Percentiles rank a stretch among this genome's conserved stretches.
These are phyloP conservation scores for Xylaria sp. DNA, from an alignment of 2,329 filamentous ascomycete species.

Conservation along the genomic window DNA sequence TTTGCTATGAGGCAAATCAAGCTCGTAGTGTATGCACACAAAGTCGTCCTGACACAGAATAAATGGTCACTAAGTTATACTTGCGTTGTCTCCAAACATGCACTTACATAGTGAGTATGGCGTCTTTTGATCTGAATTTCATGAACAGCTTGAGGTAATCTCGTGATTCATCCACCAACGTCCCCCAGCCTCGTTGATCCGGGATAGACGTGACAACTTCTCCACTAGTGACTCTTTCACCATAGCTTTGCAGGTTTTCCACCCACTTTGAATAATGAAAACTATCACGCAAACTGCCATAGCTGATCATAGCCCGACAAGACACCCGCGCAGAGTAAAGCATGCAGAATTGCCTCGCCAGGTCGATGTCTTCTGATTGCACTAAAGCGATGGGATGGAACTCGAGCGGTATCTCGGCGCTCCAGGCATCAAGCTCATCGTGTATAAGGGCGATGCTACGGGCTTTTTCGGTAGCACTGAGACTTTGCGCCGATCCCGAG, in stretches of 20 bases:
- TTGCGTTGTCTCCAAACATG: neutral
- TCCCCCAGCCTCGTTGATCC: constrained; percentile 49
- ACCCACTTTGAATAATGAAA: constrained; percentile 41
- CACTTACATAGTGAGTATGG: constrained; percentile 32
- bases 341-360: constrained; percentile 37
- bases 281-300: constrained; percentile 32
- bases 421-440: constrained; percentile 33
- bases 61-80: neutral
- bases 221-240: constrained; percentile 43
- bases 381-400: constrained; percentile 23
- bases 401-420: constrained; percentile 17
- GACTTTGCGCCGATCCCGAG: constrained; percentile 37
- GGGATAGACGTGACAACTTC: constrained; percentile 16
- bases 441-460: constrained; percentile 36
- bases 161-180: constrained; percentile 51
- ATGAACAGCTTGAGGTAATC: constrained; percentile 51
- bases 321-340: constrained; percentile 36
- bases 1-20: constrained; percentile 35
- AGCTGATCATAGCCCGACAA: constrained; percentile 32
- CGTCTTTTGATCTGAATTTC: constrained; percentile 29
- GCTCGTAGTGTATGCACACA: constrained; percentile 37
- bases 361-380: constrained; percentile 6
- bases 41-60: constrained; percentile 27
- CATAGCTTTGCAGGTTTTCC: constrained; percentile 31
- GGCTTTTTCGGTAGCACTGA: constrained; percentile 43